Conservation (phyloP, 208 protist genomes). For the Strigomonas oncopelti region DNA sequence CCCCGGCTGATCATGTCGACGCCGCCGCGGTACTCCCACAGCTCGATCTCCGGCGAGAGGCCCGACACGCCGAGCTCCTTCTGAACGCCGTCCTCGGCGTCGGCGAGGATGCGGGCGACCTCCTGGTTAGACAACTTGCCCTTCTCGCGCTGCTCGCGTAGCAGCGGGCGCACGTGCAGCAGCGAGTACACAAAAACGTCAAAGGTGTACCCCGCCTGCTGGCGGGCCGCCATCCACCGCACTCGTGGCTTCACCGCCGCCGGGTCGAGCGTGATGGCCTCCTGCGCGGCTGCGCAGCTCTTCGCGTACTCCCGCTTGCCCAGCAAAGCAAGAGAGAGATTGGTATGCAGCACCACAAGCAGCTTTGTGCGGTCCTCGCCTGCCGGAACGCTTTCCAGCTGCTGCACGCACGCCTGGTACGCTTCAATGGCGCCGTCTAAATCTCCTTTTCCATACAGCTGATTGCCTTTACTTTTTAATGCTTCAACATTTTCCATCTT, state of each 20-base stretch:
- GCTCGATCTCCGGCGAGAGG: constrained; percentile 60
- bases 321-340: constrained; percentile 63
- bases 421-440: constrained; percentile 26
- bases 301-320: constrained; percentile 19
- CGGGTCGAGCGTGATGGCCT: constrained; percentile 36
- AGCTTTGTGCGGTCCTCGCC: constrained; percentile 17
- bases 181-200: constrained; percentile 71
- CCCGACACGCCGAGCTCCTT: constrained; percentile 45
- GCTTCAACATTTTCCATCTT: constrained; percentile 23
- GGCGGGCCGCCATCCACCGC: constrained; percentile 61
- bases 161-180: constrained; percentile 50
- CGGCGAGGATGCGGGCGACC: constrained; percentile 16
- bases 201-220: constrained; percentile 56
- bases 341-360: constrained; percentile 58
- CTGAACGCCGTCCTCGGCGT: constrained; percentile 41
- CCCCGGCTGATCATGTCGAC: constrained; percentile 69
- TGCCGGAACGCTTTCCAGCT: constrained; percentile 3
- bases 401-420: constrained; percentile 37
- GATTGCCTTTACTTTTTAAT: constrained; percentile 61
- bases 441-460: constrained; percentile 36
- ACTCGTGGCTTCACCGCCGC: constrained; percentile 57
- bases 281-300: constrained; percentile 40
- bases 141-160: constrained; percentile 26
- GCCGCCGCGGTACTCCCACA: constrained; percentile 66
- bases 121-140: constrained; percentile 23